Evolutionary conservation across 83 land plant genomes (phyloP), one percentile per base, ranked within the genome.

Genomic region (Larix sibirica): DNA sequence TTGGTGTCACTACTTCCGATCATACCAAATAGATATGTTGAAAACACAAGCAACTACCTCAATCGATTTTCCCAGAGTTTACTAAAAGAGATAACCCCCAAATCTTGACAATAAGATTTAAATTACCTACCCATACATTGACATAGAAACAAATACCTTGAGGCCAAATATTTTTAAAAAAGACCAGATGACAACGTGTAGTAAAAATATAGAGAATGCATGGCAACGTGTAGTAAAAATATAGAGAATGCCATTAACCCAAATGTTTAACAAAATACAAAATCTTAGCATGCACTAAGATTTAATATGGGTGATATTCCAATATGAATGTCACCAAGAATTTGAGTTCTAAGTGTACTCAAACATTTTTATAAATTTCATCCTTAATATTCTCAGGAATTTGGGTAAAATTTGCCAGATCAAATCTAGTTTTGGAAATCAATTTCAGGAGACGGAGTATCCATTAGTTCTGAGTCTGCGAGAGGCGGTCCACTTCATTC

Each of bases 1-100:
- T 71, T 71, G 76, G 18, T 71, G 54, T 71, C 76, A 71, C 76
- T 71, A 71, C 54, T 71, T 71, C 76, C 76, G 42, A 71, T 18
- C 50, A 71, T 47, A 54, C 76, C 76, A 71, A 71, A 71, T 71
- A 42, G 76, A 21, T 71, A 42, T 28, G 36, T 54, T 71, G 76
- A 20, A 71, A 42, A 71, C 24, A 71, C 76, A 71, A 71, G 76
- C 76, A 71, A 20, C 76, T 71, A 71, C 16, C 42, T 71, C 76
- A 42, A 42, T 40, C 50, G 54, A 71, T 42, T 71, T 71, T 23
- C 3, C 24, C 24, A 20, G 50, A 71, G 76, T 23, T 47, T 38
- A 71, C 23, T 40, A 4, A 42, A 71, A 71, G 54, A 38, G 16
- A 38, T 47, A 14, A 16, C n/a, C 14, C 76, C 54, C 40, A 40